These are phyloP conservation scores for Lipomyces mesembrius DNA, from an alignment of 805 yeast species.

Conservation along the genomic window DNA sequence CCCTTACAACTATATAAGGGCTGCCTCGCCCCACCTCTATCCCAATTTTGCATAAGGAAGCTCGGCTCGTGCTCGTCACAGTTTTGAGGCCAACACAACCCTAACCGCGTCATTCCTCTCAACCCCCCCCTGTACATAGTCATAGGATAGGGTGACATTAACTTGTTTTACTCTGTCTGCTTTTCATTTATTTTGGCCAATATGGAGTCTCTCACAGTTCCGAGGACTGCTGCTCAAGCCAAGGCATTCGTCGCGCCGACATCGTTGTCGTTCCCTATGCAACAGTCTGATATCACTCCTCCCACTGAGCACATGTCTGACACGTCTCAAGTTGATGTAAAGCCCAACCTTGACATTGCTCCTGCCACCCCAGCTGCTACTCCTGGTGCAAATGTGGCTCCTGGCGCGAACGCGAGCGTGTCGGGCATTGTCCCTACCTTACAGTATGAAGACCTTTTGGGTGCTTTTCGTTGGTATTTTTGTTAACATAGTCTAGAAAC, in stretches of 20 bases:
- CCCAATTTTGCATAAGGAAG: neutral
- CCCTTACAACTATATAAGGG: slow-evolving; percentile 16
- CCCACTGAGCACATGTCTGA: slow-evolving; percentile 22
- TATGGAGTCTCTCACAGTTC: slow-evolving; percentile 76
- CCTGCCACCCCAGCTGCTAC: slow-evolving; percentile 34
- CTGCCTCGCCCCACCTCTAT: slow-evolving; percentile 16
- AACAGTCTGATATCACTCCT: slow-evolving; percentile 46
- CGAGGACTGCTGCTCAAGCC: slow-evolving; percentile 78
- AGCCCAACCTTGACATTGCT: slow-evolving; percentile 32
- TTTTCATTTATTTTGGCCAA: slow-evolving; percentile 10
- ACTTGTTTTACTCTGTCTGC: slow-evolving; percentile 39
- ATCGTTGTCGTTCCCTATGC: slow-evolving; percentile 67
- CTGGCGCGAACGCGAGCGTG: slow-evolving; percentile 63
- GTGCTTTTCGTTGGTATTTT: neutral
- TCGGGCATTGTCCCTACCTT: slow-evolving; percentile 96
- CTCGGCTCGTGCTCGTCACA: neutral
- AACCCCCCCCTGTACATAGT: neutral
- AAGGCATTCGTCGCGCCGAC: slow-evolving; percentile 70
- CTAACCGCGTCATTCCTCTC: neutral
- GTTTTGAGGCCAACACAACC: neutral
- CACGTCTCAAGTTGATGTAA: slow-evolving; percentile 35
- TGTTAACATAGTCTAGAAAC: slow-evolving; percentile 59
- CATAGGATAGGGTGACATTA: slow-evolving; percentile 39
- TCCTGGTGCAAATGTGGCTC: slow-evolving; percentile 22
- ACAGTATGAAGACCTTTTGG: slow-evolving; percentile 42